Evolutionary conservation across 1,139 yeast genomes (phyloP).

Genomic region (Kodamaea plutei): DNA sequence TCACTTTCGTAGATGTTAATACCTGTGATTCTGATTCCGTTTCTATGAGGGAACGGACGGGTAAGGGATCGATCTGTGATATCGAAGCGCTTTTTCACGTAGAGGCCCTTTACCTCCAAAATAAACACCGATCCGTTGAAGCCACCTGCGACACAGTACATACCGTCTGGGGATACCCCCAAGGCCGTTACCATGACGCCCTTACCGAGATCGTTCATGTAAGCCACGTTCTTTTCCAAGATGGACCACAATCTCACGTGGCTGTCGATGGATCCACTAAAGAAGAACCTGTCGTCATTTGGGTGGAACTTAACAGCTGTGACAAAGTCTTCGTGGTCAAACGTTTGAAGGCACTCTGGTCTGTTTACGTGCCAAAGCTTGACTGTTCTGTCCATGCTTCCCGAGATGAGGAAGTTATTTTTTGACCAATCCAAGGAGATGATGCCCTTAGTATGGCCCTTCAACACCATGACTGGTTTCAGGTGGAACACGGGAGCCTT

Average conservation of each 20-base stretch:
- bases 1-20: slow-evolving; percentile 27
- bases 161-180: slow-evolving; percentile 67
- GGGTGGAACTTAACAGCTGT: slow-evolving; percentile 83
- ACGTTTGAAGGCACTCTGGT: slow-evolving; percentile 57
- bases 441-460: slow-evolving; percentile 68
- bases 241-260: slow-evolving; percentile 81
- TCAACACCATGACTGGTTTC: slow-evolving; percentile 56
- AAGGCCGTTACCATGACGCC: slow-evolving; percentile 69
- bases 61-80: slow-evolving; percentile 29
- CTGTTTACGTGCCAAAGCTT: slow-evolving; percentile 83
- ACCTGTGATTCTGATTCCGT: slow-evolving; percentile 41
- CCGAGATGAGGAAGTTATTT: slow-evolving; percentile 73
- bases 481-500: slow-evolving; percentile 80
- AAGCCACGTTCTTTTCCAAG: slow-evolving; percentile 49
- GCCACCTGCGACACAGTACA: slow-evolving; percentile 69
- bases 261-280: slow-evolving; percentile 81
- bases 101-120: slow-evolving; percentile 64
- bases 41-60: slow-evolving; percentile 24
- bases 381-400: slow-evolving; percentile 84
- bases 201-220: slow-evolving; percentile 37
- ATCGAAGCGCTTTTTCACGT: slow-evolving; percentile 52
- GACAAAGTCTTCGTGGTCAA: slow-evolving; percentile 75
- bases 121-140: slow-evolving; percentile 68
- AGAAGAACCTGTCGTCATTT: slow-evolving; percentile 79
- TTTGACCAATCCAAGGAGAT: slow-evolving; percentile 84